Base-by-base conservation (phyloP, 73 alveolate species). In the Symbiodinium natans region DNA sequence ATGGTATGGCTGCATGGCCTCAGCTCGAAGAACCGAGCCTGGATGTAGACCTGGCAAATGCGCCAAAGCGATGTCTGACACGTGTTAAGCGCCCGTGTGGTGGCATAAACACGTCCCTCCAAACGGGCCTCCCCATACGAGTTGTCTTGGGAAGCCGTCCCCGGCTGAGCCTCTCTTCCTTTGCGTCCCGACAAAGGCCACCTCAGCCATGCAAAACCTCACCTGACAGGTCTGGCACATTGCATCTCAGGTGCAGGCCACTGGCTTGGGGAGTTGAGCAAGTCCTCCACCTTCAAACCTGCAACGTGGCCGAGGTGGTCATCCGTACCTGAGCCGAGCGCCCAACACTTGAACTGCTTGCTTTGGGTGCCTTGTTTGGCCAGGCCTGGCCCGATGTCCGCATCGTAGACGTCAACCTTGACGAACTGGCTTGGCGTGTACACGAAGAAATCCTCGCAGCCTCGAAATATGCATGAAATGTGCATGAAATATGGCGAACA, bases 401-500 rank as follows among this genome's bases (percentile, higher is more conserved):
- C 73, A 40, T 88, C 95, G 40, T 88, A 88, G 71, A 88, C 86
- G 71, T 88, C 95, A 71, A 88, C 95, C 95, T 88, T 88, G n/a
- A 88, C 95, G 39, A 88, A 88, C 46, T 88, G 95, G 86, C 95
- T 88, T 54, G 95, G 95, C 86, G 95, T 88, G 95, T 88, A 88
- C 73, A 88, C 95, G 38, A 88, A 88, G 80, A 88, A 88, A 73
- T 88, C 95, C 29, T 88, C 74, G 73, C 74, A 88, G 95, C 95
- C 95, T 88, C 36, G 74, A 25, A 29, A 21, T 8, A 2, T 38
- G 43, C 27, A 33, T 36, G 48, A n/a, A n/a, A 3, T 11, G 43
- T 38, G 41, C 27, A 8, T 38, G 43, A 6, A 19, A 25, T 6
- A 15, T 38, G 29, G n/a, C 41, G 31, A 4, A 19, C 48, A 15